Base-by-base conservation (phyloP, 140 eudicot genomes). In the Anethum foeniculum region DNA sequence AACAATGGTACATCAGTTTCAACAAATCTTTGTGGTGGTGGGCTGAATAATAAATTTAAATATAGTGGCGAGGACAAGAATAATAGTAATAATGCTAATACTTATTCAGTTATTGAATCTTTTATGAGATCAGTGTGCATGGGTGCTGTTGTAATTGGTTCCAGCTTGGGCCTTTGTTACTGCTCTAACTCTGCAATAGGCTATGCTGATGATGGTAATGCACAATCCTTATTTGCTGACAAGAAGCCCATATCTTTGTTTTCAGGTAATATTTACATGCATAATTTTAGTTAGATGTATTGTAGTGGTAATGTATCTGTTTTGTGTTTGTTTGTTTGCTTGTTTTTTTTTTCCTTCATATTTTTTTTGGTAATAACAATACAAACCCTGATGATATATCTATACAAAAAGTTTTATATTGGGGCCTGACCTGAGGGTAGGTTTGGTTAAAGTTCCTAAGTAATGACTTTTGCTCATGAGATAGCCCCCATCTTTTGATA, bases 161-260 rank as follows among this genome's bases (percentile, higher is more conserved):
- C 89, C 71, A 83, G 93, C 79, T 68, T 68, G 8, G 91, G 92
- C n/a, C 16, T 89, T 54, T 81, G 79, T 86, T 87, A 84, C 36
- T 64, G 82, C 34, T 25, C 36, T 28, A 48, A 86, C 5, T 77
- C 39, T 56, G 74, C 25, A 28, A 39, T 86, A 25, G 83, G 75
- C 6, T 87, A 80, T 32, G 95, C 97, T 25, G 87, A 87, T 18
- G 77, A 79, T 10, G 46, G 49, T 1, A 64, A 52, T 34, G 8
- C 52, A 34, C 86, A 83, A 47, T 51, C 84, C 48, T 38, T 83
- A 1, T 19, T 54, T 54, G 27, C 3, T 4, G 88, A 84, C 75
- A 87, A 84, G 80, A 87, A 87, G 83, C 71, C 90, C 25, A 82
- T 6, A 74, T 90, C 77, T 67, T 16, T 92, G 44, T 80, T 89